Evolutionary conservation across 2,329 filamentous ascomycete genomes (phyloP), one percentile per base, ranked within the genome.

Genomic region (Dothideomycetes sp.): DNA sequence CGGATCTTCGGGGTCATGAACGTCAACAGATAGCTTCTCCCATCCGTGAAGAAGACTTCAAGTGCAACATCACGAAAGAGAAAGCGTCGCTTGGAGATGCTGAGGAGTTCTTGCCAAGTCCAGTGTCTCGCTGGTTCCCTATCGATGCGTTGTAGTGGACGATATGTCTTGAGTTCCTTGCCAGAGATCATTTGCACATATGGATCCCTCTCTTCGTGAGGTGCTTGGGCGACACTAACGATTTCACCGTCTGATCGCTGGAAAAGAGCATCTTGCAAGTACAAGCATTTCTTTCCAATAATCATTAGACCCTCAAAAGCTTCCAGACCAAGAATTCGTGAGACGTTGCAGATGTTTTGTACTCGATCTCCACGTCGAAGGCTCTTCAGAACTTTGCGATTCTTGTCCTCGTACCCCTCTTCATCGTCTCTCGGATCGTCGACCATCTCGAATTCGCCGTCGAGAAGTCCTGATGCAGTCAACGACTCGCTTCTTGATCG

Each of bases 1-100:
- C 91, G 76, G 29, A 78, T 68, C 22, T 66, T 63, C 0, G 82
- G 72, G 27, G 82, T 86, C 42, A 87, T 81, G 3, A 87, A 79
- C 0, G 89, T 96, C 42, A 98, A 63, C 12, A 98, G 70, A 57
- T 96, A 98, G 62, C 91, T 98, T 41, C 87, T 81, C 1, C 91
- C 91, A 56, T 98, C 93, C 0, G 87, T 88, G 57, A 98, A 98
- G 65, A 98, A 98, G 2, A 95, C 75, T 56, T 98, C 91, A n/a
- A 96, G 79, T 0, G 86, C 87, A 10, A 98, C 91, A 54, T 98
- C 89, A 18, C 91, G 80, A 61, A 96, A 94, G 3, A 98, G 65
- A 59, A 96, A 98, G 5, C 89, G 81, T 15, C 93, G 79, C 60
- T 98, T 98, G 0, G 89, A 96, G 27, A 96, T 82, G 56, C 88